These are phyloP conservation scores for Haplographium delicatum DNA, from an alignment of 495 filamentous ascomycete species.

Conservation along the genomic window DNA sequence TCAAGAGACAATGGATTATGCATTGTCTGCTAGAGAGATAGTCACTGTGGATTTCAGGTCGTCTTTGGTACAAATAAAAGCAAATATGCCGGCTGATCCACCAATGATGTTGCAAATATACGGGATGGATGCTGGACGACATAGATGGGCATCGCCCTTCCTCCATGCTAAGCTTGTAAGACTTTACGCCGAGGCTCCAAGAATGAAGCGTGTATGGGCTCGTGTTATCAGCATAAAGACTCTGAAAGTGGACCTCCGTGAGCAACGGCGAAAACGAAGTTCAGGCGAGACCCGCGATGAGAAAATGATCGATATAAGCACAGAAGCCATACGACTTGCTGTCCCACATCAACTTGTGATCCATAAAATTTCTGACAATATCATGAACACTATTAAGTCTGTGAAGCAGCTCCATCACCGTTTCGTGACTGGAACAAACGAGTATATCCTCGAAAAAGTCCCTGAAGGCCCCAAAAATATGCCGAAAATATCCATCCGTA, in stretches of 20 bases:
- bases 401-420: constrained; percentile 84
- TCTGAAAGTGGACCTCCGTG: constrained; percentile 71
- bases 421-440: constrained; percentile 78
- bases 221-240: constrained; percentile 78
- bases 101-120: constrained; percentile 86
- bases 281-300: constrained; percentile 58
- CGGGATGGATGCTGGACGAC: constrained; percentile 70
- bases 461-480: constrained; percentile 81
- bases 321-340: constrained; percentile 80
- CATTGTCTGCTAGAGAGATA: constrained; percentile 46
- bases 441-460: constrained; percentile 76
- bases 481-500: constrained; percentile 76
- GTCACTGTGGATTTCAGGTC: constrained; percentile 74
- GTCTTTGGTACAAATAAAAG: constrained; percentile 80
- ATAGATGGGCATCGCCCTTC: constrained; percentile 81
- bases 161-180: constrained; percentile 68
- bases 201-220: constrained; percentile 76
- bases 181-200: constrained; percentile 80
- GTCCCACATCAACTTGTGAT: constrained; percentile 94
- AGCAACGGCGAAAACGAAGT: constrained; percentile 62
- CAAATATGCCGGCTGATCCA: constrained; percentile 78
- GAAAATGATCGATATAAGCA: constrained; percentile 74
- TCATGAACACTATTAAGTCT: constrained; percentile 82
- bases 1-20: constrained; percentile 16
- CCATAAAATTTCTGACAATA: constrained; percentile 87